A percentile compares a stretch with the other conserved stretches of the same genome.
Conservation (phyloP, 75 land plant genomes). For the Isoetes taiwanensis region DNA sequence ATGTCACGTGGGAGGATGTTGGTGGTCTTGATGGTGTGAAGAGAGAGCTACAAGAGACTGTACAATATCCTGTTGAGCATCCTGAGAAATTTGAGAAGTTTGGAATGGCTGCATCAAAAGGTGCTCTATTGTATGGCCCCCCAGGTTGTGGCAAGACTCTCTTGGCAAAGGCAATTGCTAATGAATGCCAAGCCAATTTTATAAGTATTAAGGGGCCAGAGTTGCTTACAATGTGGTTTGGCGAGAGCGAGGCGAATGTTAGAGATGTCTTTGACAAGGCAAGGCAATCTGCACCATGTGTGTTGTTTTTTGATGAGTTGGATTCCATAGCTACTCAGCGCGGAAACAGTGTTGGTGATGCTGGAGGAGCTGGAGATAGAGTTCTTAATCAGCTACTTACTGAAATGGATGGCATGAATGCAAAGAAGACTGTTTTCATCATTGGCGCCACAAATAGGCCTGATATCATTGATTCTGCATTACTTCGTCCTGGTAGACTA, state of each 20-base stretch:
- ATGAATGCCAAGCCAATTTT: slow-evolving; percentile 26
- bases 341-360: slow-evolving; percentile 1
- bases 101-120: slow-evolving; percentile 1
- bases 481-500: not conserved
- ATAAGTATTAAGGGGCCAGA: slow-evolving; percentile 25
- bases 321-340: slow-evolving; percentile 26
- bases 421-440: slow-evolving; percentile 7
- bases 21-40: slow-evolving; percentile 1
- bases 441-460: slow-evolving; percentile 5
- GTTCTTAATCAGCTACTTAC: slow-evolving; percentile 4
- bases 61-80: slow-evolving; percentile 4
- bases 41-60: slow-evolving; percentile 4
- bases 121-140: slow-evolving; percentile 11
- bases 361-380: slow-evolving; percentile 1
- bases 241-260: slow-evolving; percentile 26
- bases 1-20: slow-evolving; percentile 4
- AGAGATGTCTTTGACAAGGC: slow-evolving; percentile 25
- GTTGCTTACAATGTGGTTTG: slow-evolving; percentile 26
- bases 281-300: slow-evolving; percentile 25
- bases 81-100: slow-evolving; percentile 6
- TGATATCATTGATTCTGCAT: not conserved
- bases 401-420: slow-evolving; percentile 6
- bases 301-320: slow-evolving; percentile 26
- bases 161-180: slow-evolving; percentile 25
- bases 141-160: slow-evolving; percentile 28